These are phyloP conservation scores for Geotrichum restrictum DNA, from an alignment of 1,139 yeast genomes.

Conservation along the genomic window DNA sequence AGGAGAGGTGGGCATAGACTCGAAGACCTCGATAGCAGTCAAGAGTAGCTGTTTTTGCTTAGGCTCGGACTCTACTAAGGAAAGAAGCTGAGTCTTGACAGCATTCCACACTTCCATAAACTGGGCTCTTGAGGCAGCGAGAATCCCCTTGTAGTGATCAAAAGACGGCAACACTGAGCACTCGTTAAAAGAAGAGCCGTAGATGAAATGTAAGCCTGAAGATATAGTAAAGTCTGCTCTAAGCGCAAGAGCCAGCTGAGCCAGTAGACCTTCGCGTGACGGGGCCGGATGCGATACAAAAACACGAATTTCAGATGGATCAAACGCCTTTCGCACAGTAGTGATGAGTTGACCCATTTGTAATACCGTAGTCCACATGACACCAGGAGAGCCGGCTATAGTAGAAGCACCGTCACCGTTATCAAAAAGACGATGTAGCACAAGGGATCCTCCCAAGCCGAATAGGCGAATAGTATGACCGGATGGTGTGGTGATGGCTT, in stretches of 20 bases:
- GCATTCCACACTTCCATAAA: conserved; percentile 63
- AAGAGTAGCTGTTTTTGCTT: conserved; percentile 44
- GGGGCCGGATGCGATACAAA: conserved; percentile 69
- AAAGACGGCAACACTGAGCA: conserved; percentile 60
- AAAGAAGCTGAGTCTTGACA: conserved; percentile 51
- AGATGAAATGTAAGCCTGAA: conserved; percentile 68
- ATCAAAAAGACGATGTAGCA: conserved; percentile 65
- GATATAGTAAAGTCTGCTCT: conserved; percentile 71
- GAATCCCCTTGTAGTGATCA: conserved; percentile 52
- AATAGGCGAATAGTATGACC: conserved; percentile 52
- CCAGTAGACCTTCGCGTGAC: conserved; percentile 60
- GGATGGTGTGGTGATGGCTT: conserved; percentile 40
- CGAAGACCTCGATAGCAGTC: conserved; percentile 58
- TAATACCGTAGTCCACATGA: conserved; percentile 67
- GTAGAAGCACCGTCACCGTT: conserved; percentile 50
- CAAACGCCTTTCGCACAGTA: conserved; percentile 44
- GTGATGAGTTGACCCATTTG: conserved; percentile 64
- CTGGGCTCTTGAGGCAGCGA: conserved; percentile 56
- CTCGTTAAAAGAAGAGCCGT: conserved; percentile 69
- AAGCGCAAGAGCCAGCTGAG: conserved; percentile 62
- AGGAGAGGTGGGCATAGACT: conserved; percentile 56
- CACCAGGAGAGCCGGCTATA: conserved; percentile 68
- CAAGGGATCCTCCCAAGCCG: conserved; percentile 71
- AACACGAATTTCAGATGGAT: conserved; percentile 50
- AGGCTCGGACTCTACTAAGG: conserved; percentile 37